Evolutionary conservation across 768 basidiomycete species (phyloP), one percentile per base, ranked within the genome.

Genomic region (Suillus bovinus): DNA sequence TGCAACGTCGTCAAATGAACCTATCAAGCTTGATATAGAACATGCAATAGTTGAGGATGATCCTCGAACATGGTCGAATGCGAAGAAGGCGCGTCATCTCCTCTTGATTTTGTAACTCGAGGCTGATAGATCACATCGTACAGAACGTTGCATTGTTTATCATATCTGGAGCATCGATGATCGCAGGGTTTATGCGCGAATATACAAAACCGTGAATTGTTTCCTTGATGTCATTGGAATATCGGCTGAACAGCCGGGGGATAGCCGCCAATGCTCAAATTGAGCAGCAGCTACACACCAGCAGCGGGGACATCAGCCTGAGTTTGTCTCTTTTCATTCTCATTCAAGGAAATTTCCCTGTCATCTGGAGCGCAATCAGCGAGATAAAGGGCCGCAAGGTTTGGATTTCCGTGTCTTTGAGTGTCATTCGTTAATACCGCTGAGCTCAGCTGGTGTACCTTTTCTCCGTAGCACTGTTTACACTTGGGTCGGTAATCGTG

Each of bases 361-460:
- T 90, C 34, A 47, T 88, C 1, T 93, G 91, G 90, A 83, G 81
- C 41, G 82, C 86, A 0, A 74, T 92, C 33, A 89, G 88, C 64
- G 92, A 94, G 72, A 82, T 93, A 17, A 86, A 85, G 67, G 92
- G 92, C 1, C 78, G 91, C 58, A 93, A 86, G 79, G 87, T 86
- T 65, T 41, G 61, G 8, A 6, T 60, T 61, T 38, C 14, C 10
- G 16, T 20, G 14, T 56, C 20, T 24, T 52, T 14, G 17, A 31
- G 44, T 36, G 50, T 29, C 33, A 34, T 44, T 59, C 22, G 47
- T 57, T 52, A 9, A 55, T 33, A 57, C 33, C 7, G 10, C 31
- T 27, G 27, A 39, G 24, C 31, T 24, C 47, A 86, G 86, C 61
- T 81, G 20, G 85, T 89, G 3, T 89, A 89, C 69, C 64, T 87